phyloP scores from a whole-genome alignment of 352 stramenopile species.

The Pythium brachiatum region DNA sequence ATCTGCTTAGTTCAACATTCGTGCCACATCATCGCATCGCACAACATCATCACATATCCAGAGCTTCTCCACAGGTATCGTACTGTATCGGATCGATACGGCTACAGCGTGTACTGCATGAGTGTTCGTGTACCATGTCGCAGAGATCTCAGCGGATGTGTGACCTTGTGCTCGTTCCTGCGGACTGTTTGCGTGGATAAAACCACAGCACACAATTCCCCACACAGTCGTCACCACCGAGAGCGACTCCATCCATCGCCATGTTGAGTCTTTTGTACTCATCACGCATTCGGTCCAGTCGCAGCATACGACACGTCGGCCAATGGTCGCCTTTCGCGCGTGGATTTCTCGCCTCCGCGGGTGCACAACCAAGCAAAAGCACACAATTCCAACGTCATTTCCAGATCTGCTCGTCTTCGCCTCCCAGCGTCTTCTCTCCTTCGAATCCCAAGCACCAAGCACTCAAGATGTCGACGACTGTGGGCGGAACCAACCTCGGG shows the following conservation, averaged over 20 bases:
- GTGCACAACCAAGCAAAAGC: not conserved
- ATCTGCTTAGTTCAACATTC: too few relatives aligned
- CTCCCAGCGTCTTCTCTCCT: not conserved
- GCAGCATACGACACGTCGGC: not conserved
- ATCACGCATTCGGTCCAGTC: not conserved
- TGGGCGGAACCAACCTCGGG: slow-evolving; percentile 16
- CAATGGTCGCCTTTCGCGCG: not conserved
- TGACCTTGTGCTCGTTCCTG: too few relatives aligned
- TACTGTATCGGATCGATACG: too few relatives aligned
- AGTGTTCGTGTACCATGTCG: too few relatives aligned
- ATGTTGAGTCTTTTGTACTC: not conserved
- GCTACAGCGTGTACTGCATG: too few relatives aligned
- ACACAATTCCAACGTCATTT: not conserved
- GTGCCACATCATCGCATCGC: too few relatives aligned
- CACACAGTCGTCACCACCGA: not conserved
- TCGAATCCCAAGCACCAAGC: not conserved
- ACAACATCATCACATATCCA: too few relatives aligned
- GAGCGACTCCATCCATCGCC: too few relatives aligned
- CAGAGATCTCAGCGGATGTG: too few relatives aligned
- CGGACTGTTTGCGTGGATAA: too few relatives aligned
- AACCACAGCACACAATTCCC: too few relatives aligned
- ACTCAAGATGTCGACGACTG: not conserved
- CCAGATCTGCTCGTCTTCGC: not conserved
- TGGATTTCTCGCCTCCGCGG: not conserved
- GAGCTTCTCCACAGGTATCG: too few relatives aligned